Evolutionary conservation across 2,329 filamentous ascomycete genomes (phyloP), one percentile per base, ranked within the genome.

Genomic region (Podosphaera leucotricha): DNA sequence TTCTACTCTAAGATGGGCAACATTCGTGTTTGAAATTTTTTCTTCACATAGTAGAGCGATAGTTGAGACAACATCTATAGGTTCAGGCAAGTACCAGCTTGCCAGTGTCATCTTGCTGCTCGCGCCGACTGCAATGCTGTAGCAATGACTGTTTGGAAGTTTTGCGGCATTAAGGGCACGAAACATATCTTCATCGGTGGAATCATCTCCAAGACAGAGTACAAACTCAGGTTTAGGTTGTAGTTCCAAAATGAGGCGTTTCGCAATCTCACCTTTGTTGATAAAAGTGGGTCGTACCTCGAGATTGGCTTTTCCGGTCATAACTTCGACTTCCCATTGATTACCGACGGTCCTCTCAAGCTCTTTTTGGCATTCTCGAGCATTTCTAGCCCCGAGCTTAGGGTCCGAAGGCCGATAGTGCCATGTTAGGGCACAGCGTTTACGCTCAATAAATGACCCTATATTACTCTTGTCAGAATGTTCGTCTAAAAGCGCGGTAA

Each of bases 121-220:
- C 4, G 85, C 80, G 2, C 90, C 90, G 2, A 95, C 83, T 0
- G 85, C 93, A 38, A 92, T 83, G 1, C 84, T 83, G 62, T 92
- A 95, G 49, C 92, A 73, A 55, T 85, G 73, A 30, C 83, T 64
- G 58, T 61, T 62, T 57, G 59, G 70, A 57, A 55, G 68, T 68
- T 48, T 66, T 62, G 64, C 68, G 1, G 66, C 68, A 54, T 75
- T 75, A 38, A 95, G 69, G 13, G 84, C 78, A 45, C 83, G 80
- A 72, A 95, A 95, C 74, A 77, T 77, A 77, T 92, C 87, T 69
- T 98, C 90, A 58, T 98, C 90, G 5, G 90, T 98, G 53, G 90
- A 92, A 57, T 98, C 90, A 60, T 98, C 90, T 37, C 90, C 90
- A 48, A 86, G 65, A 61, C 90, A 98, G 43, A 95, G 68, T 10